phyloP scores from a whole-genome alignment of 2,329 filamentous ascomycete genomes.

The Penicillium sp. region DNA sequence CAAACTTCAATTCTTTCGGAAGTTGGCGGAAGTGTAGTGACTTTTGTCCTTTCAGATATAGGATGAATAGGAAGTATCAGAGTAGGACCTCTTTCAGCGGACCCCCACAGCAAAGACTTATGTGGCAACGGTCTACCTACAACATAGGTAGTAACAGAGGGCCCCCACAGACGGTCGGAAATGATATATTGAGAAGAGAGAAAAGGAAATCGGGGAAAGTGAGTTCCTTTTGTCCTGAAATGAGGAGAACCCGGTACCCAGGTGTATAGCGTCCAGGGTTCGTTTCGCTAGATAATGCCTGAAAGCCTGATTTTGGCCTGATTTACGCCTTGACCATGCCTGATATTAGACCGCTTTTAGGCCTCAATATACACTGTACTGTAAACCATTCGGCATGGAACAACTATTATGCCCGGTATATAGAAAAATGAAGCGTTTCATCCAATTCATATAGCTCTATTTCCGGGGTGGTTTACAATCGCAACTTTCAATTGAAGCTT shows the following conservation, averaged over 20 bases:
- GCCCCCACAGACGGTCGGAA: slow-evolving; percentile 14
- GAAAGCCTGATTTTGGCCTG: too few species aligned
- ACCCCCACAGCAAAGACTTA: neutral
- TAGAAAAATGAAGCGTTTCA: too few species aligned
- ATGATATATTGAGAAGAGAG: slow-evolving; percentile 12
- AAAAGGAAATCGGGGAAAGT: neutral
- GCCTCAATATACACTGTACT: too few species aligned
- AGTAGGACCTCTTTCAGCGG: neutral
- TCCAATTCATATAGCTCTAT: too few species aligned
- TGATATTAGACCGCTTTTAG: too few species aligned
- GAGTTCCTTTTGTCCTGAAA: neutral
- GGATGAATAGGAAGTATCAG: neutral
- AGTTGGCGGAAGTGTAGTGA: neutral
- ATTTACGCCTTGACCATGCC: too few species aligned
- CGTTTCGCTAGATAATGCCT: too few species aligned
- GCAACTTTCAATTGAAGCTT: too few species aligned
- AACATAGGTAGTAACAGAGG: neutral
- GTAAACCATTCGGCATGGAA: too few species aligned
- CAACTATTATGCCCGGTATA: too few species aligned
- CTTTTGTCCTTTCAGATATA: neutral
- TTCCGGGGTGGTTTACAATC: too few species aligned
- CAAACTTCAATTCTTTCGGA: neutral
- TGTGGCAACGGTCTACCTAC: neutral
- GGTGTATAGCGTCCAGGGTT: too few species aligned
- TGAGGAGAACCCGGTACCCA: slow-evolving; percentile 3